Evolutionary conservation across 495 filamentous ascomycete species (phyloP), one percentile per base, ranked within the genome.

Genomic region (Xylaria intraflava): DNA sequence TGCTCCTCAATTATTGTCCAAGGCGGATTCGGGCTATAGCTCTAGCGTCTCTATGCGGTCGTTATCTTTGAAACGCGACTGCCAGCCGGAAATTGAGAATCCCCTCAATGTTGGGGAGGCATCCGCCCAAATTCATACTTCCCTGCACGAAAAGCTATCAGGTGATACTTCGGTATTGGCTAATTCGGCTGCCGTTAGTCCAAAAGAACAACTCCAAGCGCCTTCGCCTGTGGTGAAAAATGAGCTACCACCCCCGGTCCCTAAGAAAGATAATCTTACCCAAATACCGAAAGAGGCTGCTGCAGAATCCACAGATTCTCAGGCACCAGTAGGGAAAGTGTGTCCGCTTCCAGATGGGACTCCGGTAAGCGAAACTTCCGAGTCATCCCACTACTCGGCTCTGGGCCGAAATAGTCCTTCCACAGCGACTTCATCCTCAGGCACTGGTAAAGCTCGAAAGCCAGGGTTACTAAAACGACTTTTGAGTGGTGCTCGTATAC

Each of bases 21-120:
- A 80, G 41, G 75, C 76, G 26, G 77, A 81, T 50, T 79, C 75
- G n/a, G 78, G 78, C 17, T 81, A 81, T 45, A 77, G 77, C 58
- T 80, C 76, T 6, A 78, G 72, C 46, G 67, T 75, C 3, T 80
- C 77, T 12, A 56, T 77, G 19, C 69, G 72, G 17, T 78, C 76
- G 0, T 70, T 78, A 24, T 62, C 58, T 24, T 58, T 53, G 17
- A 67, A 48, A 35, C 58, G 46, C 1, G 39, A 57, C 3, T 53
- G 46, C 39, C 51, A 14, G 17, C 42, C 11, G 12, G 33, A 30
- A 2, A 23, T 33, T 46, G 20, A 39, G 5, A 33, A 29, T 24
- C 17, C 14, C n/a, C 51, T 22, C 36, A 42, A 20, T 9, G 7
- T 11, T 8, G 44, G 42, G 12, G 24, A n/a, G 6, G 26, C 14